Conservation (phyloP, 441 rosid genomes). For the Hura crepitans region DNA sequence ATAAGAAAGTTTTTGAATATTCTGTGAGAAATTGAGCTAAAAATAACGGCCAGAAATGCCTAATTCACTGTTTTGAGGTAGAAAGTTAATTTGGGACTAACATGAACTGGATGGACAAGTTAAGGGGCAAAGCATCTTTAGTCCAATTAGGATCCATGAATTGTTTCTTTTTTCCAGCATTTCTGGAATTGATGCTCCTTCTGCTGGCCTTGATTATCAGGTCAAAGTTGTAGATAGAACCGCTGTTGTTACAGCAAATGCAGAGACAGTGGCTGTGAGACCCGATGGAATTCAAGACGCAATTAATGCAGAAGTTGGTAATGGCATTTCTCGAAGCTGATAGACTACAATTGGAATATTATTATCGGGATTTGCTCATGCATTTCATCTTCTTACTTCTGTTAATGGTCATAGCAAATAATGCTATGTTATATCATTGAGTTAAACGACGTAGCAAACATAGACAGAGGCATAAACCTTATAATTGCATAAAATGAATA, state of each 20-base stretch:
- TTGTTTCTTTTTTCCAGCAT: background rate
- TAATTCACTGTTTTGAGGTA: background rate
- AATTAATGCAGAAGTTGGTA: constrained; percentile 66
- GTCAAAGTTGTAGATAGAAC: constrained; percentile 86
- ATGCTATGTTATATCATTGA: background rate
- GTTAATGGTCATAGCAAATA: background rate
- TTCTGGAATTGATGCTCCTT: constrained; percentile 6
- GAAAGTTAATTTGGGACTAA: background rate
- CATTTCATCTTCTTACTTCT: background rate
- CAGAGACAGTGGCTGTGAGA: constrained; percentile 64
- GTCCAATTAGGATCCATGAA: background rate
- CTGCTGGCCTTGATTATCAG: constrained; percentile 29
- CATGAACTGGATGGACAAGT: background rate
- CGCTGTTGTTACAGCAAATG: constrained; percentile 61
- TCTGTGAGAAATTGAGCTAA: background rate
- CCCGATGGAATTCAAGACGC: constrained; percentile 91
- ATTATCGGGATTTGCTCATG: background rate
- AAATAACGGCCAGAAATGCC: background rate
- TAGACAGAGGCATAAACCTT: background rate
- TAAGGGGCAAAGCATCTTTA: background rate
- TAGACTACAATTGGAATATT: background rate
- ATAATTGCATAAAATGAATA: background rate
- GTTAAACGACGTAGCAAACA: background rate
- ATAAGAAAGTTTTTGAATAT: background rate
- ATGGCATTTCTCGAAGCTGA: background rate